phyloP scores from a whole-genome alignment of 2,329 filamentous ascomycete genomes.

The Aspergillus aculeatus region DNA sequence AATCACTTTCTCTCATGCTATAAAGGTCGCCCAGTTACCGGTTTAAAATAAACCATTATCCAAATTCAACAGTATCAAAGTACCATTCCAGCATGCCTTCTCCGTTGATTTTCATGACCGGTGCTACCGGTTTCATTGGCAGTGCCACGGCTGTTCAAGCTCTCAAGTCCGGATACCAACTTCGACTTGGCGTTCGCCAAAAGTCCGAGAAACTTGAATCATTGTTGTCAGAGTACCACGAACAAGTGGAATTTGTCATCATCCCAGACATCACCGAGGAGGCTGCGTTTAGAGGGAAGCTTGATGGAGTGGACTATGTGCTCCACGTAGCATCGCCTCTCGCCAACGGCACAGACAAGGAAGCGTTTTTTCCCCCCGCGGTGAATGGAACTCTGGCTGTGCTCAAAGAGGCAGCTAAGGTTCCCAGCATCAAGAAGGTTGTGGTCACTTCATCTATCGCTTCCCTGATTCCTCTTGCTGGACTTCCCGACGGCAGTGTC shows the following conservation, averaged over 20 bases:
- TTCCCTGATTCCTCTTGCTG: slow-evolving; percentile 18
- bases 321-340: slow-evolving; percentile 29
- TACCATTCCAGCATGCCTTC: slow-evolving; percentile 7
- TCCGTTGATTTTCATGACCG: slow-evolving; percentile 26
- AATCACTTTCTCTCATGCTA: too few relatives aligned
- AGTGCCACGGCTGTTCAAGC: slow-evolving; percentile 20
- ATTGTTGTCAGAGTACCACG: slow-evolving; percentile 13
- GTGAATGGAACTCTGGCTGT: slow-evolving; percentile 21
- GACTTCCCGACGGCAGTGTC: slow-evolving; percentile 19
- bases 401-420: slow-evolving; percentile 18
- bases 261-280: slow-evolving; percentile 21
- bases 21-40: too few relatives aligned
- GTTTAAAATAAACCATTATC: too few relatives aligned
- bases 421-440: slow-evolving; percentile 24
- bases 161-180: slow-evolving; percentile 21
- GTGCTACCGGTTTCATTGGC: slow-evolving; percentile 28
- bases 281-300: slow-evolving; percentile 13
- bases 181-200: slow-evolving; percentile 23
- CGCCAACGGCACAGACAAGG: slow-evolving; percentile 16
- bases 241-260: slow-evolving; percentile 20
- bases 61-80: too few relatives aligned
- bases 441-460: slow-evolving; percentile 25
- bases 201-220: slow-evolving; percentile 14
- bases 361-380: slow-evolving; percentile 23
- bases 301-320: slow-evolving; percentile 25